These are phyloP conservation scores for Botrytis paeoniae DNA, from an alignment of 2,329 filamentous ascomycete species.

Conservation along the genomic window DNA sequence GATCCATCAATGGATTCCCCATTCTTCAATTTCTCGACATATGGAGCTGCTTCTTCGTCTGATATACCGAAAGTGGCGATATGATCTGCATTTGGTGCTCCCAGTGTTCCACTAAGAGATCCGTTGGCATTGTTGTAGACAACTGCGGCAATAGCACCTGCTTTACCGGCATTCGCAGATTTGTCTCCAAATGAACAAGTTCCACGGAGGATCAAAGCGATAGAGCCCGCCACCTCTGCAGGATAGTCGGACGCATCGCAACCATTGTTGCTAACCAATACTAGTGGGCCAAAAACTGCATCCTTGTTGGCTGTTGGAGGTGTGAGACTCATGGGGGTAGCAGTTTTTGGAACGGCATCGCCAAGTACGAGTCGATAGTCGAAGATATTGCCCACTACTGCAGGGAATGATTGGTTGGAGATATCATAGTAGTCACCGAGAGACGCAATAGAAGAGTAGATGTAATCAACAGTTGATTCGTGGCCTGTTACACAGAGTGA, in stretches of 20 bases:
- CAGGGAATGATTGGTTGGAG: conserved; percentile 62
- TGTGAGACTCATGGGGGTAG: conserved; percentile 61
- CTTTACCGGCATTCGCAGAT: conserved; percentile 62
- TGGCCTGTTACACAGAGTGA: conserved; percentile 49
- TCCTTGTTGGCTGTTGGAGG: conserved; percentile 61
- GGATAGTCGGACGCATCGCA: conserved; percentile 65
- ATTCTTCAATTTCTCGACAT: conserved; percentile 52
- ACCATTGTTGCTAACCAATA: conserved; percentile 60
- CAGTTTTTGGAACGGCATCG: conserved; percentile 48
- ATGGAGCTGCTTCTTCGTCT: conserved; percentile 54
- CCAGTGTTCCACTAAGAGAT: conserved; percentile 65
- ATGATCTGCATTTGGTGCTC: conserved; percentile 55
- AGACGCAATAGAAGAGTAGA: conserved; percentile 52
- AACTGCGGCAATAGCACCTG: conserved; percentile 68
- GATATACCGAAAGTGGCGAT: conserved; percentile 68
- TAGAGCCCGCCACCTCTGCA: conserved; percentile 53
- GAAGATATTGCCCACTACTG: conserved; percentile 57
- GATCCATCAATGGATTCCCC: conserved; percentile 52
- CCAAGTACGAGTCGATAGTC: conserved; percentile 58
- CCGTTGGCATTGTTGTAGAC: conserved; percentile 58
- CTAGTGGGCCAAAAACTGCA: conserved; percentile 56
- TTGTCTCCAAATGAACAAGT: conserved; percentile 70
- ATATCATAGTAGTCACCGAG: conserved; percentile 60
- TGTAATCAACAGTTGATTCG: conserved; percentile 60
- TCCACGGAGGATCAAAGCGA: conserved; percentile 70